Evolutionary conservation across 805 yeast species (phyloP).

Genomic region (Yamadazyma sp.): DNA sequence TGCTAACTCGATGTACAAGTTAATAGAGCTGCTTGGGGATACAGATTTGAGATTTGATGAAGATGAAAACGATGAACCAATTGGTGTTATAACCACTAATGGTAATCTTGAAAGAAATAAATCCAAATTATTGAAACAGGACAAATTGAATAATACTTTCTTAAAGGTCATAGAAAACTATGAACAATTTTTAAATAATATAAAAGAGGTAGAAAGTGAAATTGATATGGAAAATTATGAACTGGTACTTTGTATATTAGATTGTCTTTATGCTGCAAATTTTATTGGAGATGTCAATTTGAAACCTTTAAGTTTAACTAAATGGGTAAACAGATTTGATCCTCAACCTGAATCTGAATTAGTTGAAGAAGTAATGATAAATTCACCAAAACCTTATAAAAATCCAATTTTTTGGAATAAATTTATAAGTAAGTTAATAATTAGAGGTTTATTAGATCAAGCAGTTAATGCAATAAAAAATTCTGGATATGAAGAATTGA

Average conservation of each 20-base stretch:
- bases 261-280: conserved; percentile 54
- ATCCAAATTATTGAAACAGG: neutral
- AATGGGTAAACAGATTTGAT: conserved; percentile 71
- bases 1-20: conserved; percentile 48
- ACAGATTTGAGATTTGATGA: conserved; percentile 13
- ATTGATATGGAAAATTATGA: conserved; percentile 23
- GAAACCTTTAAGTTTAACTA: conserved; percentile 43
- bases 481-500: conserved; percentile 42
- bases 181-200: conserved; percentile 17
- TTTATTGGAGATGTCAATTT: conserved; percentile 37
- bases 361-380: conserved; percentile 45
- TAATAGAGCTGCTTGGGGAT: conserved; percentile 39
- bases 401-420: conserved; percentile 62
- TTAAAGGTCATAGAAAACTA: conserved; percentile 26
- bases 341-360: conserved; percentile 58
- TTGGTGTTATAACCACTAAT: conserved; percentile 28
- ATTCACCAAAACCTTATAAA: conserved; percentile 42
- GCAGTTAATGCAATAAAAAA: conserved; percentile 48
- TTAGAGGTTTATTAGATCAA: conserved; percentile 60
- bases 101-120: conserved; percentile 7
- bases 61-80: conserved; percentile 21
- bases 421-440: conserved; percentile 51
- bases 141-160: conserved; percentile 22
- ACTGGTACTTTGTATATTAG: conserved; percentile 50
- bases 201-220: conserved; percentile 27